phyloP scores from a whole-genome alignment of 2,329 filamentous ascomycete species.

The Colletotrichum sp. region DNA sequence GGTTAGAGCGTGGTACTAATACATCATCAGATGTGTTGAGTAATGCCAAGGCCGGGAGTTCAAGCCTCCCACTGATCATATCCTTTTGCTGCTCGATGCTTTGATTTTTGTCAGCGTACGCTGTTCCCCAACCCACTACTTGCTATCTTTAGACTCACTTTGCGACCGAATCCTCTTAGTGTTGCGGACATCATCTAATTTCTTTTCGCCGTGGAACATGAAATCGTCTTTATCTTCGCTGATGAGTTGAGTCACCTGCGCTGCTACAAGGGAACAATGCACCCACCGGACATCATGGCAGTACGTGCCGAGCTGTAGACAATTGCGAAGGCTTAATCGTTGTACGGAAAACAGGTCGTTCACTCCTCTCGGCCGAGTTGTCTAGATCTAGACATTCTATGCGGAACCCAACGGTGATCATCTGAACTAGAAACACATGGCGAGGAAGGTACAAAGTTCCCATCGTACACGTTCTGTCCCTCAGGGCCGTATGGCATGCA shows the following conservation, averaged over 20 bases:
- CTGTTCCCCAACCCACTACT: background rate
- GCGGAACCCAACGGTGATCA: background rate
- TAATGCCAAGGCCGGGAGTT: slow-evolving; percentile 22
- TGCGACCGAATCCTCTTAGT: background rate
- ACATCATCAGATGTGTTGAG: slow-evolving; percentile 5
- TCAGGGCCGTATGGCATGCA: background rate
- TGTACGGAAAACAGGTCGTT: background rate
- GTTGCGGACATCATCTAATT: background rate
- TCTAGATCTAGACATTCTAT: background rate
- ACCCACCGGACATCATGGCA: background rate
- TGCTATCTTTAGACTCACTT: background rate
- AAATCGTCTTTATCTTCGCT: background rate
- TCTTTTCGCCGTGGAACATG: background rate
- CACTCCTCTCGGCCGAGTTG: background rate
- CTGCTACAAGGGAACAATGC: background rate
- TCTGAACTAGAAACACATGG: background rate
- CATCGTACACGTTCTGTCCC: background rate
- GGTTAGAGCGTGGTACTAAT: slow-evolving; percentile 23
- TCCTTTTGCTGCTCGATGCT: background rate
- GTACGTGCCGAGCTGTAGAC: background rate
- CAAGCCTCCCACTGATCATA: slow-evolving; percentile 21
- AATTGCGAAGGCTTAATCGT: background rate
- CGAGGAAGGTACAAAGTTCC: background rate
- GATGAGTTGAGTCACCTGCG: background rate
- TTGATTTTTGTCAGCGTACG: background rate